Evolutionary conservation across 2,329 filamentous ascomycete species (phyloP).

Genomic region (Cytospora piceae): DNA sequence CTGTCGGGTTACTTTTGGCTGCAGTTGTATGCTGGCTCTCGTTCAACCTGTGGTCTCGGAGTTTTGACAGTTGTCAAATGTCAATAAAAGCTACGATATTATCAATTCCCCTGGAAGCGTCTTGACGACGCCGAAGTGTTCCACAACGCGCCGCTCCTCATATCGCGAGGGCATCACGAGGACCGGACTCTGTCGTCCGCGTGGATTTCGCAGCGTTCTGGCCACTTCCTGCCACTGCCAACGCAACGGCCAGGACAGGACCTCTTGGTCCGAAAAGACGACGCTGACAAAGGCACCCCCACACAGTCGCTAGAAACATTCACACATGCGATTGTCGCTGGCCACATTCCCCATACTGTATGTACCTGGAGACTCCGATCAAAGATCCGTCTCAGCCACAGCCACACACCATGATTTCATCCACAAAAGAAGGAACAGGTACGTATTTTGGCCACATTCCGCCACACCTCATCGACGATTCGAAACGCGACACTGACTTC

Average conservation of each 20-base stretch:
- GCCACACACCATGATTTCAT: not conserved
- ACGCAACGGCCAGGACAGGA: not conserved
- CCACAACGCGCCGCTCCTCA: not conserved
- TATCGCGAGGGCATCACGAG: conserved; percentile 4
- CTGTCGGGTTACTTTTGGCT: not conserved
- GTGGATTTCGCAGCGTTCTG: not conserved
- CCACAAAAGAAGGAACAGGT: not conserved
- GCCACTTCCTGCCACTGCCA: not conserved
- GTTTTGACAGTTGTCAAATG: not conserved
- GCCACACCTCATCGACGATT: conserved; percentile 1
- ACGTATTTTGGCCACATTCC: not conserved
- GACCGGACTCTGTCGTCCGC: conserved; percentile 1
- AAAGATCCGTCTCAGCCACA: not conserved
- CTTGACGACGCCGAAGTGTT: not conserved
- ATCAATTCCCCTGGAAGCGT: not conserved
- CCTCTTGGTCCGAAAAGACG: conserved; percentile 1
- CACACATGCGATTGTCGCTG: not conserved
- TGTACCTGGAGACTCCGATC: not conserved
- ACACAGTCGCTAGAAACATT: not conserved
- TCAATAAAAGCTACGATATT: not conserved
- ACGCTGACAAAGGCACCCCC: not conserved
- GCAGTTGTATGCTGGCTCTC: not conserved
- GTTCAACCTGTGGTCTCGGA: not conserved
- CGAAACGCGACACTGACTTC: not conserved
- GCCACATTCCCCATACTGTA: not conserved